Base-by-base conservation (phyloP, 2,329 filamentous ascomycete species). In the Apiospora pterosperma region DNA sequence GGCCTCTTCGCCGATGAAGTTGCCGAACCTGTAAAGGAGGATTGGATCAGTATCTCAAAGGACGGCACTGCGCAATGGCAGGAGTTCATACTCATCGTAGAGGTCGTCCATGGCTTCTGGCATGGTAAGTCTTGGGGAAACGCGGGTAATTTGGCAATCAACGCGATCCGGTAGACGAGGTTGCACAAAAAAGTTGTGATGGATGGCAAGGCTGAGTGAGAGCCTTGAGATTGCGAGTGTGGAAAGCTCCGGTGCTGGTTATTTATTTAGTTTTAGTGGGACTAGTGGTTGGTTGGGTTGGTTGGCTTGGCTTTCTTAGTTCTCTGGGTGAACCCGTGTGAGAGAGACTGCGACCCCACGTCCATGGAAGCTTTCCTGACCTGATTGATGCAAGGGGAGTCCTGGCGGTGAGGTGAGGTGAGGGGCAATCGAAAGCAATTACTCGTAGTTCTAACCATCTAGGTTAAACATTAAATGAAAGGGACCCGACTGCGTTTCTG, bases 1-100 rank as follows among this genome's bases (percentile, higher is more conserved):
- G 71, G 81, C 90, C 74, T 92, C 92, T 79, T 97, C 96, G 75
- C 96, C 96, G 76, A 98, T 97, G 80, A 96, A 98, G 82, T 98
- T 98, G 75, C 95, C 95, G 81, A 98, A 98, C 84, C 93, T 96
- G 71, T 52, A 38, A 42, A 61, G 16, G 14, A 52, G 61, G 55
- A n/a, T 64, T n/a, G n/a, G 36, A 67, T 74, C 65, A 70, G 70
- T 62, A 7, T 67, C 34, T 16, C 55, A n/a, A 19, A 28, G 41
- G 14, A 38, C 16, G 25, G 36, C 7, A 34, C 25, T n/a, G n/a
- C n/a, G n/a, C n/a, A n/a, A 10, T 14, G 3, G 4, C 25, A 1
- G 11, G 16, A 66, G 12, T 31, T 69, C 81, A 68, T 82, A 96
- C 92, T 98, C 95, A 82, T 98, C 95, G 78, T 98, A 97, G 72